Evolutionary conservation across 2,329 filamentous ascomycete genomes (phyloP).

Genomic region (Trichoderma semiorbis): DNA sequence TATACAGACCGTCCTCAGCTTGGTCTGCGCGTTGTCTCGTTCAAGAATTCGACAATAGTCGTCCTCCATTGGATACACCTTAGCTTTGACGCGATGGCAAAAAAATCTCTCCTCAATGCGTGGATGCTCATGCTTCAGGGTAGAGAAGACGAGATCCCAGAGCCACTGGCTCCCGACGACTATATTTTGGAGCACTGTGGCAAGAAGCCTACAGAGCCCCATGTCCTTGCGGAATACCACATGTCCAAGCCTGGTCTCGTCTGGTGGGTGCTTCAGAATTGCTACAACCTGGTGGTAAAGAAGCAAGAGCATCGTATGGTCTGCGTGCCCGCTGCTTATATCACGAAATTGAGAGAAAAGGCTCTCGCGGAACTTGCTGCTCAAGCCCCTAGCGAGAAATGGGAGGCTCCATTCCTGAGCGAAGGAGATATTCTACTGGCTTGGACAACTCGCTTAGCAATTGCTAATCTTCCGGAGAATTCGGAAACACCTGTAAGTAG

Average conservation of each 20-base stretch:
- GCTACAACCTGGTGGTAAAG: conserved; percentile 31
- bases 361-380: conserved; percentile 9
- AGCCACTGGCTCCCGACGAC: conserved; percentile 31
- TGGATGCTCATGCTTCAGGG: conserved; percentile 47
- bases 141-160: conserved; percentile 38
- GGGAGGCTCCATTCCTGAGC: conserved; percentile 38
- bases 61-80: conserved; percentile 46
- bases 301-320: conserved; percentile 36
- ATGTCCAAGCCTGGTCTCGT: conserved; percentile 26
- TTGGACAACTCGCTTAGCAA: conserved; percentile 30
- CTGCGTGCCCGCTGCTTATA: conserved; percentile 34
- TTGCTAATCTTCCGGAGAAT: neutral
- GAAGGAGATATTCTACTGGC: conserved; percentile 44
- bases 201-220: neutral
- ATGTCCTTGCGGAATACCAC: conserved; percentile 20
- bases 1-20: conserved; percentile 43
- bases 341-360: conserved; percentile 8
- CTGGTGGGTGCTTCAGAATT: neutral
- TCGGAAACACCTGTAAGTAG: neutral
- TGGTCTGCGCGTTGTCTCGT: conserved; percentile 45
- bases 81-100: conserved; percentile 45
- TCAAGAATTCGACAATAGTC: conserved; percentile 48
- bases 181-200: conserved; percentile 4
- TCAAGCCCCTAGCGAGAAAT: conserved; percentile 1
- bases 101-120: conserved; percentile 38